Evolutionary conservation across 345 rosid species (phyloP).

Genomic region (Cochlearia excelsa): DNA sequence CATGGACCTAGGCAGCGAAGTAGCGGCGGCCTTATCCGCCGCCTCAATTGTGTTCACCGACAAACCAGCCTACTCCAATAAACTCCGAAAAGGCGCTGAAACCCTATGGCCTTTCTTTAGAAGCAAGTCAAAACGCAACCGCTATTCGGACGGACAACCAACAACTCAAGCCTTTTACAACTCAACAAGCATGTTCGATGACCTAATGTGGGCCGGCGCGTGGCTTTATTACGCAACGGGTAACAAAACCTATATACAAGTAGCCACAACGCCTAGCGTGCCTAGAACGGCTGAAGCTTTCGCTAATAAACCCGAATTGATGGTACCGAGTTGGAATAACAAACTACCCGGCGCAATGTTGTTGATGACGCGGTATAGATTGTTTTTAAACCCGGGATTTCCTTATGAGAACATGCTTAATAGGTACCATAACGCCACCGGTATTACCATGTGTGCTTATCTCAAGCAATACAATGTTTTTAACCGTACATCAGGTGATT

Average conservation of each 20-base stretch:
- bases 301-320: conserved; percentile 33
- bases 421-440: conserved; percentile 69
- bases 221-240: conserved; percentile 93
- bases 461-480: conserved; percentile 54
- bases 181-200: conserved; percentile 71
- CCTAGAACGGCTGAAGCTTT: conserved; percentile 60
- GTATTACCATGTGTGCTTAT: conserved; percentile 71
- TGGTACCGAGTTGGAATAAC: conserved; percentile 72
- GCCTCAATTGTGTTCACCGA: conserved; percentile 79
- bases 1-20: conserved; percentile 72
- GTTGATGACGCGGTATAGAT: conserved; percentile 68
- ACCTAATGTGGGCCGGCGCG: conserved; percentile 80
- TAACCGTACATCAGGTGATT: conserved; percentile 68
- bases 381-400: conserved; percentile 70
- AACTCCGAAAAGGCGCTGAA: conserved; percentile 57
- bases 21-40: conserved; percentile 70
- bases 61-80: conserved; percentile 47
- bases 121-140: conserved; percentile 40
- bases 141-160: conserved; percentile 48
- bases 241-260: conserved; percentile 47
- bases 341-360: conserved; percentile 91
- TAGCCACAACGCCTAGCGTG: conserved; percentile 57
- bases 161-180: conserved; percentile 54
- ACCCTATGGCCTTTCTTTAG: conserved; percentile 60
- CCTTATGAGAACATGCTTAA: conserved; percentile 80